phyloP scores from a whole-genome alignment of 179 eudicot genomes.

The Heliamphora pulchella region DNA sequence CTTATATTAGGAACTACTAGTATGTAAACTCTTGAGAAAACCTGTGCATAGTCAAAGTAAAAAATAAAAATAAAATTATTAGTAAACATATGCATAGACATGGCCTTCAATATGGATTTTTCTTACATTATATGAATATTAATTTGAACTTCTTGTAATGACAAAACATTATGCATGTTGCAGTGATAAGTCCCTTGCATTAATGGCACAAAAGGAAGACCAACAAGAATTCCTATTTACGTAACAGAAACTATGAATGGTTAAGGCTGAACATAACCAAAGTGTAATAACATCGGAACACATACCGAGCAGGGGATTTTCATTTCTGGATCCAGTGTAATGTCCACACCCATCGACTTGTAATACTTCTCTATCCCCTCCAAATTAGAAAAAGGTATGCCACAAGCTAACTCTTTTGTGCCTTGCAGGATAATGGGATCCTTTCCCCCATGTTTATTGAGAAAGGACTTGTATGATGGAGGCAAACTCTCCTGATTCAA shows the following conservation, averaged over 20 bases:
- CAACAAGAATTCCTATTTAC: background rate
- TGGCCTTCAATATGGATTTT: background rate
- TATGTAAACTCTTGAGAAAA: background rate
- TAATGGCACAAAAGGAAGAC: background rate
- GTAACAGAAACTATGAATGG: background rate
- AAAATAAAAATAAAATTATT: background rate
- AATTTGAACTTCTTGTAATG: background rate
- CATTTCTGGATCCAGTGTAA: conserved; percentile 81
- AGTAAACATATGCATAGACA: background rate
- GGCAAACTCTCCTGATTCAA: conserved; percentile 87
- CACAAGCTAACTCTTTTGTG: conserved; percentile 60
- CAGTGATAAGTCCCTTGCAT: background rate
- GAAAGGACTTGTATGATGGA: conserved; percentile 81
- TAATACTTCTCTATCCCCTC: conserved; percentile 62
- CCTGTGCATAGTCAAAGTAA: background rate
- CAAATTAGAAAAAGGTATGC: conserved; percentile 58
- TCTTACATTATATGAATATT: background rate
- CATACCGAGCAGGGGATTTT: conserved; percentile 92
- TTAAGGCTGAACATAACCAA: background rate
- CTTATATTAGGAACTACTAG: background rate
- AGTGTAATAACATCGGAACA: background rate
- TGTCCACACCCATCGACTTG: conserved; percentile 48
- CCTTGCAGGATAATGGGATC: conserved; percentile 58
- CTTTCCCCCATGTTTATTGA: conserved; percentile 93
- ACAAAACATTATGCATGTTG: background rate